These are phyloP conservation scores for Euphorbia celastroides DNA, from an alignment of 441 rosid species.

Conservation along the genomic window DNA sequence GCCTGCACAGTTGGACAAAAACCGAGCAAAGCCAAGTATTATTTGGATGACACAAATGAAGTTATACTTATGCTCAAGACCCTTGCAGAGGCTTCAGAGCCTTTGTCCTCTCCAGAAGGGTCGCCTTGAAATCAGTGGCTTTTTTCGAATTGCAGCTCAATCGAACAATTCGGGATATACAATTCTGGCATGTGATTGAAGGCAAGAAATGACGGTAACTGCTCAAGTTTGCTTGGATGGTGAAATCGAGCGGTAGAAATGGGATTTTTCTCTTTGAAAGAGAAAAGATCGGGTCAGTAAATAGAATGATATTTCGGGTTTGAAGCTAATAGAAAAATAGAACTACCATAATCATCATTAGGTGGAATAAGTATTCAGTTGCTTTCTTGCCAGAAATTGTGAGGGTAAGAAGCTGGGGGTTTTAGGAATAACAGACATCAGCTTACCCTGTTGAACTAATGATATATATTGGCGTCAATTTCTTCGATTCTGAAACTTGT, in stretches of 20 bases:
- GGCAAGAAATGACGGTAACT: conserved; percentile 3
- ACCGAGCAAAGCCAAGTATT: conserved; percentile 95
- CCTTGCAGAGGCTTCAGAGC: conserved; percentile 56
- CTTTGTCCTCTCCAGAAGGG: conserved; percentile 18
- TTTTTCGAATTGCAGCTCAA: conserved; percentile 11
- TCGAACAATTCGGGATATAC: background rate
- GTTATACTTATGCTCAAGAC: conserved; percentile 54
- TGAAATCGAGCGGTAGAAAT: background rate
- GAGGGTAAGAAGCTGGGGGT: background rate
- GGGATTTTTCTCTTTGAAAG: background rate
- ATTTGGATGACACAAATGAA: conserved; percentile 69
- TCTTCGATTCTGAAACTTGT: conserved; percentile 1
- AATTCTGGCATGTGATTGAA: conserved; percentile 18
- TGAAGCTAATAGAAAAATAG: conserved; percentile 16
- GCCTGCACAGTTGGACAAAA: conserved; percentile 93
- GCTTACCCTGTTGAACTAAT: conserved; percentile 16
- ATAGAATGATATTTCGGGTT: conserved; percentile 16
- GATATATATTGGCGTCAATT: conserved; percentile 9
- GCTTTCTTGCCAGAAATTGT: conserved; percentile 17
- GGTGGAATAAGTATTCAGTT: conserved; percentile 10
- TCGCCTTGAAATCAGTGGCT: conserved; percentile 26
- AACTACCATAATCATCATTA: conserved; percentile 5
- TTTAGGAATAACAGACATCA: conserved; percentile 15
- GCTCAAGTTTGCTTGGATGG: conserved; percentile 13
- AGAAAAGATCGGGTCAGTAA: conserved; percentile 2